phyloP scores from a whole-genome alignment of 345 rosid genomes.

The Rhodomyrtus tomentosa region DNA sequence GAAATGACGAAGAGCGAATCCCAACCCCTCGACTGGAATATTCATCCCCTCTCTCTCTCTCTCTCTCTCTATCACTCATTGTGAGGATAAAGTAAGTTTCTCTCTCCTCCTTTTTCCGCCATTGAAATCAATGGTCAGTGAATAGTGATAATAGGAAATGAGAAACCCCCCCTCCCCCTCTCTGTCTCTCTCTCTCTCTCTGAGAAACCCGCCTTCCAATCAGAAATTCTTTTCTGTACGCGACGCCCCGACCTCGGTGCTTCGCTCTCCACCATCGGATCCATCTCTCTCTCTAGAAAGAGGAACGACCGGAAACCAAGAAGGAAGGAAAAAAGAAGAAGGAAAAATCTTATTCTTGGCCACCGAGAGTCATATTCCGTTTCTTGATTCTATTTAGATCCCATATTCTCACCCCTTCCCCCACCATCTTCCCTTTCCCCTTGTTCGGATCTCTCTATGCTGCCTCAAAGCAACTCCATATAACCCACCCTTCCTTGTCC shows the following conservation, averaged over 20 bases:
- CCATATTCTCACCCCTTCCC: constrained; percentile 22
- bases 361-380: constrained; percentile 36
- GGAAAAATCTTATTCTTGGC: background rate
- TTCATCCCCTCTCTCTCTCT: background rate
- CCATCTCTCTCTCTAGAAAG: background rate
- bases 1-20: background rate
- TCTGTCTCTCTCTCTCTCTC: background rate
- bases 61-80: background rate
- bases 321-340: background rate
- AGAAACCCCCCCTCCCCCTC: background rate
- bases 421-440: background rate
- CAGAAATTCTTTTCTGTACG: background rate
- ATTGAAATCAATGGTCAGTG: too few relatives aligned
- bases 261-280: background rate
- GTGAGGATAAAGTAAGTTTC: background rate
- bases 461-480: background rate
- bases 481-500: background rate
- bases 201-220: background rate
- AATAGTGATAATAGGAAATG: background rate
- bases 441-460: constrained; percentile 36
- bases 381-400: constrained; percentile 63
- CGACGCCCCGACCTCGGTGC: constrained; percentile 12
- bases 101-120: background rate
- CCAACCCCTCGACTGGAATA: background rate
- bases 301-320: background rate